Percentiles rank a stretch among this genome's conserved stretches.
Evolutionary conservation across 2,329 filamentous ascomycete species (phyloP).

Genomic region (Lojkania enalia): DNA sequence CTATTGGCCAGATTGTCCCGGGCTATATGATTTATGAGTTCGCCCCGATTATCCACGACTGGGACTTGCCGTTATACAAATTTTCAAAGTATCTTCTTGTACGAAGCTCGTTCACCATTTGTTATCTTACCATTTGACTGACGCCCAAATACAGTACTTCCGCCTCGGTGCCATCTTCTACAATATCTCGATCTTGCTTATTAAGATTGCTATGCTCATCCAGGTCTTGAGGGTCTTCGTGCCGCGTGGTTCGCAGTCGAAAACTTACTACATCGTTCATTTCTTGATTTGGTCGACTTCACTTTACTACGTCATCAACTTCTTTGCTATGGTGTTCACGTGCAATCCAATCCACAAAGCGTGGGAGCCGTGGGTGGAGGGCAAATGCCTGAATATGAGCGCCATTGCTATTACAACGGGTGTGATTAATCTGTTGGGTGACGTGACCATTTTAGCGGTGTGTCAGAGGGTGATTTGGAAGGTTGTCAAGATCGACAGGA

Average conservation of each 20-base stretch:
- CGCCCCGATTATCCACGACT: conserved; percentile 20
- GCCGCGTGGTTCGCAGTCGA: conserved; percentile 16
- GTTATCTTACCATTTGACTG: neutral
- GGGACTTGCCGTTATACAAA: conserved; percentile 13
- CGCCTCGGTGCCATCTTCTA: conserved; percentile 17
- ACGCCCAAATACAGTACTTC: conserved; percentile 6
- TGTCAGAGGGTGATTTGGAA: conserved; percentile 20
- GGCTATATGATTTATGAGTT: conserved; percentile 16
- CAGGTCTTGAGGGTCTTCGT: conserved; percentile 20
- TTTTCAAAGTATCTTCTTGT: conserved; percentile 17
- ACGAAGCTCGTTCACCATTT: neutral
- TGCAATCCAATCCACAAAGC: conserved; percentile 15
- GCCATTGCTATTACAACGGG: conserved; percentile 13
- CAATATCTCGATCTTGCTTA: conserved; percentile 18
- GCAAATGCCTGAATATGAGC: conserved; percentile 14
- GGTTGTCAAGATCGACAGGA: conserved; percentile 11
- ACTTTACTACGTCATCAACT: conserved; percentile 11
- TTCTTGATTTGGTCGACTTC: conserved; percentile 13
- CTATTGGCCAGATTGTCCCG: conserved; percentile 11
- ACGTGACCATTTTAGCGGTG: conserved; percentile 14
- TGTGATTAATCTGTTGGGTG: conserved; percentile 13
- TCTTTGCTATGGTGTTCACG: conserved; percentile 17
- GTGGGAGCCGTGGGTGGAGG: conserved; percentile 17
- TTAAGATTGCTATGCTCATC: conserved; percentile 19
- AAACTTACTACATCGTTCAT: conserved; percentile 15